Conservation (phyloP, 2,329 filamentous ascomycete species). For the Cytospora paraplurivora region DNA sequence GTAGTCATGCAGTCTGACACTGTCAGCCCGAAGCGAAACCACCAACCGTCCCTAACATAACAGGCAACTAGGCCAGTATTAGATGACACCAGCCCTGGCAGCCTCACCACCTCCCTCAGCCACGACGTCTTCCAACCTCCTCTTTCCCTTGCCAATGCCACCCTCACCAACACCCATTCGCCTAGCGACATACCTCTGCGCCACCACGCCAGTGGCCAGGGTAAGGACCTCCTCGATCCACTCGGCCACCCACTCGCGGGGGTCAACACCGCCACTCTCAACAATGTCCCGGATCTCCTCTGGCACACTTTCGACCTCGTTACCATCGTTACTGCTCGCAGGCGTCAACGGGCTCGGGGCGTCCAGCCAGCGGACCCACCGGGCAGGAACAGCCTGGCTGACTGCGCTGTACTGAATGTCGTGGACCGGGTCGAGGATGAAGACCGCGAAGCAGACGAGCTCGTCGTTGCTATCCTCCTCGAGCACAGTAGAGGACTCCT, state of each 20-base stretch:
- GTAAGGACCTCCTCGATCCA: constrained; percentile 90
- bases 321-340: constrained; percentile 51
- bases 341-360: constrained; percentile 63
- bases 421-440: constrained; percentile 86
- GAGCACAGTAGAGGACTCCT: constrained; percentile 54
- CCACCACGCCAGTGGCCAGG: constrained; percentile 79
- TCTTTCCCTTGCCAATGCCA: constrained; percentile 62
- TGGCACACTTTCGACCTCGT: constrained; percentile 55
- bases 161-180: constrained; percentile 95
- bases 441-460: constrained; percentile 72
- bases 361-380: constrained; percentile 92
- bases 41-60: neutral
- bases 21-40: constrained; percentile 4
- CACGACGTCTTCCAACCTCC: constrained; percentile 57
- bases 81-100: constrained; percentile 60
- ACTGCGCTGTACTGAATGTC: constrained; percentile 83
- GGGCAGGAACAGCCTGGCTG: constrained; percentile 79
- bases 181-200: constrained; percentile 91
- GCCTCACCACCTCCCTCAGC: constrained; percentile 61
- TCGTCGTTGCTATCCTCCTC: constrained; percentile 60
- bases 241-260: constrained; percentile 94
- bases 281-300: constrained; percentile 88
- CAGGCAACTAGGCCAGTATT: constrained; percentile 18
- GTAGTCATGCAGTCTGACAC: neutral
- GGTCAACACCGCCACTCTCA: constrained; percentile 74